Base-by-base conservation (phyloP, 306 rosid species). In the Quercus gilva region DNA sequence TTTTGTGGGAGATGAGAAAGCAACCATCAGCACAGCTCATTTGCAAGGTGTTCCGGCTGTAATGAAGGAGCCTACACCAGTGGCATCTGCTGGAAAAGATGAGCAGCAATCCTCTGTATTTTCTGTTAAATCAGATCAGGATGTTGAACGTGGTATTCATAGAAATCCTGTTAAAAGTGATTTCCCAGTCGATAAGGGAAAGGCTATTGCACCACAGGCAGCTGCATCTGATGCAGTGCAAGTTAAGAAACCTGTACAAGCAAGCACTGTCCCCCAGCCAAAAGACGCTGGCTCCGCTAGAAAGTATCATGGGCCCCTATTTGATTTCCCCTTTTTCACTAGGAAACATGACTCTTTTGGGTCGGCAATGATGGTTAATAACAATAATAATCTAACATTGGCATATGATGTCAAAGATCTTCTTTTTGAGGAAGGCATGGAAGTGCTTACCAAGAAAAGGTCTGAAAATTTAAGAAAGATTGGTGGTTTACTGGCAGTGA, bases 281-380 rank as follows among this genome's bases (percentile, higher is more conserved):
- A 95, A 95, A 81, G 98, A 95, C 56, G 80, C 76, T 55, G 88
- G 83, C 7, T 76, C 92, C 37, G 76, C 90, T 64, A 86, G 93
- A 87, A 95, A 95, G 88, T 92, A 95, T 85, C 91, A 95, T 84
- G 99, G 99, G 55, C 99, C 99, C 57, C 90, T 95, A 49, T 95
- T 95, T 91, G 99, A 95, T 90, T 95, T 95, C 83, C 99, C 99
- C 37, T 91, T 88, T 85, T 95, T 92, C 86, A 95, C 98, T 56
- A 84, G 98, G 94, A 92, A 91, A 78, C 92, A 89, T 41, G 99
- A 95, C 76, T 95, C 98, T 18, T 85, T 92, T 78, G 99, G 99
- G 78, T 89, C 96, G 31, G 91, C 95, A 19, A 82, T 88, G 90
- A 79, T 87, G 91, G 86, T 79, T 49, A 93, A 85, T 79, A 89